Evolutionary conservation across 495 filamentous ascomycete species (phyloP).

Genomic region (Tricharina praecox): DNA sequence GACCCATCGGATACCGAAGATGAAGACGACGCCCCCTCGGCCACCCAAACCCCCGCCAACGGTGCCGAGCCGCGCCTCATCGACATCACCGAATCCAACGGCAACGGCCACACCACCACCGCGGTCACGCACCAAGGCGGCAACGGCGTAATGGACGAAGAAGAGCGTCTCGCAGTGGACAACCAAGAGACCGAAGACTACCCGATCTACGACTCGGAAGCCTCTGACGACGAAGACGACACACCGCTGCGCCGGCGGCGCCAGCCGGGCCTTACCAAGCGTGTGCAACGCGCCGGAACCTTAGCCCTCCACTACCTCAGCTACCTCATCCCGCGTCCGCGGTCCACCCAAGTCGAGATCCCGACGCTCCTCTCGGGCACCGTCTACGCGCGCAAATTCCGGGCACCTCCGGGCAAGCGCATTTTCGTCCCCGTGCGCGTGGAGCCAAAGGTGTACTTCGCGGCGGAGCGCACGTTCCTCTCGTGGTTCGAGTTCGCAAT

Average conservation of each 20-base stretch:
- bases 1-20: conserved; percentile 46
- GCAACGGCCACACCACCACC: too few species aligned
- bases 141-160: conserved; percentile 40
- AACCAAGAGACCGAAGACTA: conserved; percentile 39
- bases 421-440: conserved; percentile 93
- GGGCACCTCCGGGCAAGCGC: conserved; percentile 75
- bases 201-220: conserved; percentile 80
- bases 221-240: conserved; percentile 24
- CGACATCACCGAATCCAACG: conserved; percentile 19
- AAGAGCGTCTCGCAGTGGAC: conserved; percentile 52
- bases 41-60: background rate
- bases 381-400: conserved; percentile 46
- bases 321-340: conserved; percentile 5
- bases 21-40: conserved; percentile 26
- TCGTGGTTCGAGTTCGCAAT: conserved; percentile 96
- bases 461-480: conserved; percentile 86
- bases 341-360: background rate
- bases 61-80: background rate
- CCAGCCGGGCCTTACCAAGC: background rate
- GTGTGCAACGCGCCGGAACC: background rate
- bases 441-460: conserved; percentile 95
- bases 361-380: conserved; percentile 7
- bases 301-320: background rate
- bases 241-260: background rate
- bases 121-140: background rate